Evolutionary conservation across 768 basidiomycete species (phyloP).

Genomic region (Russula lepida): DNA sequence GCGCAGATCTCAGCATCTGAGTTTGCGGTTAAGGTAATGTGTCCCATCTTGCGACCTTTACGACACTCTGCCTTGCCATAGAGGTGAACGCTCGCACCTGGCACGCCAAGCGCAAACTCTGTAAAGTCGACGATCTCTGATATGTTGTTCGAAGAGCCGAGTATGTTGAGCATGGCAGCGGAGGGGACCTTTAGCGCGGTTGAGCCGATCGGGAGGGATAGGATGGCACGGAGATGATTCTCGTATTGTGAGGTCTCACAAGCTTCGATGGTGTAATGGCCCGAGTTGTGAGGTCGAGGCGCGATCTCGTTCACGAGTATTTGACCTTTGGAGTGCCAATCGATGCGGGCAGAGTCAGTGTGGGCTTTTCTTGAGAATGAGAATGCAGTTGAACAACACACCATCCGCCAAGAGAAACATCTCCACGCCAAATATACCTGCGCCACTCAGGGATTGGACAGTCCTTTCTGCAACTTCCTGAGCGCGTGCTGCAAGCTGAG

Average conservation of each 20-base stretch:
- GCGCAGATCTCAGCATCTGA: conserved; percentile 66
- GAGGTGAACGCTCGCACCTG: conserved; percentile 78
- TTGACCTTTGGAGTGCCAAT: conserved; percentile 48
- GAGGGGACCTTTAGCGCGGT: conserved; percentile 82
- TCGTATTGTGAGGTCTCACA: conserved; percentile 96
- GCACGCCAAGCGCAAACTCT: conserved; percentile 51
- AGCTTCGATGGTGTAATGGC: conserved; percentile 97
- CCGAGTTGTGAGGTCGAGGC: conserved; percentile 96
- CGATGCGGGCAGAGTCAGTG: not conserved
- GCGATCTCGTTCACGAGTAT: conserved; percentile 95
- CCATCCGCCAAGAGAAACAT: conserved; percentile 92
- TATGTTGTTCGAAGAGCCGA: conserved; percentile 70
- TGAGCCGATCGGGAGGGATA: conserved; percentile 81
- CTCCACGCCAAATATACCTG: conserved; percentile 95
- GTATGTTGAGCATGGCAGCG: conserved; percentile 88
- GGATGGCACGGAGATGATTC: conserved; percentile 93
- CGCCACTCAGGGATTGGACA: conserved; percentile 69
- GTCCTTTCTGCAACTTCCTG: conserved; percentile 72
- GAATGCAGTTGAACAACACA: conserved; percentile 29
- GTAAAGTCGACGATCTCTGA: conserved; percentile 48
- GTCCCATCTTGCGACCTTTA: conserved; percentile 95
- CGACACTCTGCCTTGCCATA: conserved; percentile 92
- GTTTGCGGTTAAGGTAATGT: conserved; percentile 80
- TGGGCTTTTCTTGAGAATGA: not conserved
- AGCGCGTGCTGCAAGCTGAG: conserved; percentile 49